Base-by-base conservation (phyloP, 805 yeast genomes). In the Starmerella powellii region DNA sequence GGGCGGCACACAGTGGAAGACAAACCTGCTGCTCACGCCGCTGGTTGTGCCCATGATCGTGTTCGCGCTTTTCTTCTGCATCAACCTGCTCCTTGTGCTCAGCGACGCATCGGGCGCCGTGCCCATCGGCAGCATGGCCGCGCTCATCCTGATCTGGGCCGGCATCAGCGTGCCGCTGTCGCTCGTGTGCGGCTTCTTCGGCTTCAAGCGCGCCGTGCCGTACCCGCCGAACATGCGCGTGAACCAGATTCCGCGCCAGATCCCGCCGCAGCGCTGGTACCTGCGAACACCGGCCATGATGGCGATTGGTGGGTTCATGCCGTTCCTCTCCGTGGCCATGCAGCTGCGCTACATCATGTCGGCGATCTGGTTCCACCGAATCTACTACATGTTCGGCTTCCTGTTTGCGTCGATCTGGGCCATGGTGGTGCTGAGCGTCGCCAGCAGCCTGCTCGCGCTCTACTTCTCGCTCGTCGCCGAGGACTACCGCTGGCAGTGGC, bases 401-500 rank as follows among this genome's bases (percentile, higher is more conserved):
- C 67, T 88, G 52, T 83, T 87, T 62, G 77, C 87, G 65, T 86
- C 95, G 55, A 78, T 83, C 59, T 49, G 79, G n/a, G 68, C 87
- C 57, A 80, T 85, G 84, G 66, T 83, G 11, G 55, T 80, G 53
- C 86, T 95, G 4, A 80, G 94, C 12, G 70, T 80, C 12, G 68
- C 87, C 46, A 85, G 86, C 24, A 79, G 95, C 0, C 67, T 86
- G 18, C 67, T 88, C 56, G 72, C 85, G 61, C 74, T 80, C 21
- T 91, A 91, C 62, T 80, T 83, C 66, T 73, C 85, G 3, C 70
- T 91, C 51, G 84, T 94, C 58, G 67, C 84, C 38, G 98, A 91
- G 60, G 84, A 91, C 62, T 87, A 93, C 68, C 76, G 78, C 61
- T 91, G 98, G 98, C 96, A 88, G 59, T 91, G 98, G 98, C 77